Conservation (phyloP, 768 basidiomycete genomes). For the Tulasnella sp. region DNA sequence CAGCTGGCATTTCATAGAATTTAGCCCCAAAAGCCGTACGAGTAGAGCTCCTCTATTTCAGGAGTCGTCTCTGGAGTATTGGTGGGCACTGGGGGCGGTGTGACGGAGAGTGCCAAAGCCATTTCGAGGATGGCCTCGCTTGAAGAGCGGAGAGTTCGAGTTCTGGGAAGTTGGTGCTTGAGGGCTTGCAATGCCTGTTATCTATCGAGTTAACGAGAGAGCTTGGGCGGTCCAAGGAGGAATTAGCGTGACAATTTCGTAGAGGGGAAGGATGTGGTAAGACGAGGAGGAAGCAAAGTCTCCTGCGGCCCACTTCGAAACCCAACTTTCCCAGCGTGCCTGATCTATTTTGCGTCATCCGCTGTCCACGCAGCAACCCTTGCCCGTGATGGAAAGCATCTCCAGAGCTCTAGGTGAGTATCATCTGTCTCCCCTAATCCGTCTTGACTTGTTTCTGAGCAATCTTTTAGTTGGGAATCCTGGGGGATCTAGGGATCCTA, state of each 20-base stretch:
- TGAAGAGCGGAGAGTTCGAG: background rate
- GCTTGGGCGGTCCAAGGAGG: background rate
- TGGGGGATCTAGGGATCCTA: background rate
- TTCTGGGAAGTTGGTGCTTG: background rate
- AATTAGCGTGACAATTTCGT: background rate
- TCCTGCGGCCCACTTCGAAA: background rate
- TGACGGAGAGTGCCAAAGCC: background rate
- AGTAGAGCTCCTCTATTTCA: conserved; percentile 23
- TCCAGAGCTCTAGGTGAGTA: background rate
- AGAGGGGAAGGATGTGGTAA: background rate
- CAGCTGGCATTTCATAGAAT: background rate
- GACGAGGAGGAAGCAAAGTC: background rate
- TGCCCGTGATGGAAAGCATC: background rate
- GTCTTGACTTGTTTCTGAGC: background rate
- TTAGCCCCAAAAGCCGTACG: background rate
- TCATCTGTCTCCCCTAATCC: background rate
- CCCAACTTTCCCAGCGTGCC: background rate
- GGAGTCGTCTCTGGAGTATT: conserved; percentile 14
- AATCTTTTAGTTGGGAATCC: background rate
- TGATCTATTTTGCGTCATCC: background rate
- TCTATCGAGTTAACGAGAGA: conserved; percentile 1
- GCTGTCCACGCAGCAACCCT: background rate
- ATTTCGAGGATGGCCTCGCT: background rate
- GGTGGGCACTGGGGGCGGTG: background rate
- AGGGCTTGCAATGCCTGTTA: background rate